Base-by-base conservation (phyloP, 2,329 filamentous ascomycete species). In the Calonectria pauciramosa region DNA sequence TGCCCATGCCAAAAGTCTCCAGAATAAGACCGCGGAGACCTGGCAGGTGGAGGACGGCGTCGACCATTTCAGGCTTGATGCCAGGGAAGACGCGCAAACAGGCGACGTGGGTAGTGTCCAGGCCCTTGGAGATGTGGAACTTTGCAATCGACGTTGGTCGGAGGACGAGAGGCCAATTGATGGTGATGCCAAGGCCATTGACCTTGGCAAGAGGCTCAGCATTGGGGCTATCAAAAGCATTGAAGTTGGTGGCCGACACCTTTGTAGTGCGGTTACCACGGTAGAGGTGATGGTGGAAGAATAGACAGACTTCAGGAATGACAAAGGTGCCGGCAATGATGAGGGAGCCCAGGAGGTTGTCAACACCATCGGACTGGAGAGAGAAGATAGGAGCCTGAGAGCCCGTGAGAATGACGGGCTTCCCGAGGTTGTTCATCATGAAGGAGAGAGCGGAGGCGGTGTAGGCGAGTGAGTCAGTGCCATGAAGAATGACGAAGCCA, bases 1-100 rank as follows among this genome's bases (percentile, higher is more conserved):
- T 98, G 71, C 96, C 96, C 83, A 97, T 96, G 74, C 96, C 96
- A 84, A 98, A 98, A 0, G 96, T 98, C 86, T 98, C 96, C 54
- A 98, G 90, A 49, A 98, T 93, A 65, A 98, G 89, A 1, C 96
- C 96, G 64, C 93, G 92, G 18, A 98, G 89, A 60, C 92, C 92
- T n/a, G 95, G 92, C 38, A 96, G 87, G 56, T 90, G 90, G 74
- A 98, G 88, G 20, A 98, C 95, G 1, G 94, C 94, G 82, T 97
- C 95, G 38, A 98, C 90, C 94, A 98, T 97, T 82, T 96, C 94
- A n/a, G 96, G 94, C 84, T 94, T 94, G 86, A 98, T 97, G 38
- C 96, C 96, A 0, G 96, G 96, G 85, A 98, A 98, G 76, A 98
- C 94, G 72, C 96, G 93, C 80, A 98, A 88, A 83, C 95, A 97